Conservation (phyloP, 176 grass and related monocot species). For the Eragrostis nindensis region DNA sequence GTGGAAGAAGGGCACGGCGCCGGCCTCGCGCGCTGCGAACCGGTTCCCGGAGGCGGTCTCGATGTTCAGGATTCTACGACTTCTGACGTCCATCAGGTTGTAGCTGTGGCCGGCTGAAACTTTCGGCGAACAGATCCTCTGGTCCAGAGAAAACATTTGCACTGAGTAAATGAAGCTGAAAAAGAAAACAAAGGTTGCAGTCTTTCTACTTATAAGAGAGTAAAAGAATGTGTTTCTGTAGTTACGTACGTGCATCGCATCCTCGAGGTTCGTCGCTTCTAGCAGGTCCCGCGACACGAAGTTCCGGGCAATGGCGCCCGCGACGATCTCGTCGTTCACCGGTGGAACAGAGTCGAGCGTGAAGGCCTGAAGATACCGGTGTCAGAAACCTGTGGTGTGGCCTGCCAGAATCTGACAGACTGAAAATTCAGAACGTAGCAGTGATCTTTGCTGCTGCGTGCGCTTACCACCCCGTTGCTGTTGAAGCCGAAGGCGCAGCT, state of each 20-base stretch:
- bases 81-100: constrained; percentile 73
- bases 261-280: constrained; percentile 62
- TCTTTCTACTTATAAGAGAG: neutral
- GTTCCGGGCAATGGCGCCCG: constrained; percentile 62
- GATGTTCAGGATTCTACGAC: constrained; percentile 70
- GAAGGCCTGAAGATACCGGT: constrained; percentile 53
- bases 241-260: constrained; percentile 58
- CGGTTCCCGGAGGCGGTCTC: constrained; percentile 71
- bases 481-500: constrained; percentile 94
- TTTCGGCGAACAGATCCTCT: constrained; percentile 57
- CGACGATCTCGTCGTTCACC: constrained; percentile 50
- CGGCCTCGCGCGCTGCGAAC: constrained; percentile 56
- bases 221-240: too few species aligned
- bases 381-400: neutral
- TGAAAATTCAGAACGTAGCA: neutral
- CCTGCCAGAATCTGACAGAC: neutral
- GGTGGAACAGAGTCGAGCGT: constrained; percentile 85
- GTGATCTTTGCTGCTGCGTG: neutral
- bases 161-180: neutral
- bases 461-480: constrained; percentile 67
- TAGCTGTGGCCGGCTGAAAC: constrained; percentile 81
- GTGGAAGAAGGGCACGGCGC: constrained; percentile 68
- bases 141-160: neutral
- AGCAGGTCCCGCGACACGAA: constrained; percentile 74
- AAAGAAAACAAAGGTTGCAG: too few species aligned